Percentiles rank a stretch among this genome's conserved stretches.
Evolutionary conservation across 2,329 filamentous ascomycete genomes (phyloP).

Genomic region (Epichloe sp.): DNA sequence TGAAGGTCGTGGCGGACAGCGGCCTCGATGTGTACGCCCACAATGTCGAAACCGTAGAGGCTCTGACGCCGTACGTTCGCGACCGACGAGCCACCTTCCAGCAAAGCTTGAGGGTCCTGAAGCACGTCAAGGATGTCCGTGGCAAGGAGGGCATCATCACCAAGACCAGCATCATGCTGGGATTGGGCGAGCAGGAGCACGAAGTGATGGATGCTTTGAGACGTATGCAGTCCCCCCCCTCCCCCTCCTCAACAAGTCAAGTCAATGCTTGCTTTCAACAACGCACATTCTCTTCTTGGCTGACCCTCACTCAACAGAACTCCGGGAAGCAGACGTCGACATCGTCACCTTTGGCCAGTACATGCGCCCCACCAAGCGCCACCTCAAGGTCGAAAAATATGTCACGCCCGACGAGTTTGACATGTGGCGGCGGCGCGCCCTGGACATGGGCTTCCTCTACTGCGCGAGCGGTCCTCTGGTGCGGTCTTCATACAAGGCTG

Average conservation of each 20-base stretch:
- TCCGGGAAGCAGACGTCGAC: slow-evolving; percentile 71
- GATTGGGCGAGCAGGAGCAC: slow-evolving; percentile 80
- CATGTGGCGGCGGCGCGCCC: slow-evolving; percentile 74
- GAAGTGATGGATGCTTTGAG: slow-evolving; percentile 69
- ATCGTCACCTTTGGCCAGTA: slow-evolving; percentile 99
- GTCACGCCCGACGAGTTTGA: slow-evolving; percentile 87
- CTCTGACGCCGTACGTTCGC: slow-evolving; percentile 74
- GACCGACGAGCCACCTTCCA: slow-evolving; percentile 83
- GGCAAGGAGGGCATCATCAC: slow-evolving; percentile 65
- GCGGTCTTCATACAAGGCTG: slow-evolving; percentile 91
- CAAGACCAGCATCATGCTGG: slow-evolving; percentile 98
- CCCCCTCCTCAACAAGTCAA: too few species aligned
- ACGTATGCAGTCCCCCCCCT: slow-evolving; percentile 30
- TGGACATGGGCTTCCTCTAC: slow-evolving; percentile 95
- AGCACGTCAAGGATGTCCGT: slow-evolving; percentile 65
- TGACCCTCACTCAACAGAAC: slow-evolving; percentile 34
- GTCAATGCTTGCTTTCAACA: neutral
- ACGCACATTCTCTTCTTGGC: too few species aligned
- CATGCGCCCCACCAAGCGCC: slow-evolving; percentile 96
- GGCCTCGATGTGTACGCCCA: slow-evolving; percentile 95
- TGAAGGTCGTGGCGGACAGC: slow-evolving; percentile 67
- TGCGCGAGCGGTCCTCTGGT: slow-evolving; percentile 89
- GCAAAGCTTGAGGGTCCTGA: slow-evolving; percentile 69
- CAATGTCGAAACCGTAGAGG: slow-evolving; percentile 93
- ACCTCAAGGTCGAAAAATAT: slow-evolving; percentile 95